Conservation (phyloP, 192 early-diverging fungal species). For the Coemansia erecta region DNA sequence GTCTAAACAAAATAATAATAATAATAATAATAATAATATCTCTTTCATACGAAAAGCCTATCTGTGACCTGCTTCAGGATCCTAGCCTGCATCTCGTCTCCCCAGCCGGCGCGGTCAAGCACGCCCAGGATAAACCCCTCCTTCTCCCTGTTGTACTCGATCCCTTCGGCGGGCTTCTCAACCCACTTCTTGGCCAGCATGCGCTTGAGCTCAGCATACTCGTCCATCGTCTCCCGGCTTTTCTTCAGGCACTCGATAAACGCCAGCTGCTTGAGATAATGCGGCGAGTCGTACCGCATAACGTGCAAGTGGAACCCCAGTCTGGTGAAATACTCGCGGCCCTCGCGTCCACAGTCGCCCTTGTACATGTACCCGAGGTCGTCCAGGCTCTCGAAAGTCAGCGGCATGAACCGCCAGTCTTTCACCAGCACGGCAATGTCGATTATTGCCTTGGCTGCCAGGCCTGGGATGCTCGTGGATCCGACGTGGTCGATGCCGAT, state of each 20-base stretch:
- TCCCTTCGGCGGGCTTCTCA: not conserved
- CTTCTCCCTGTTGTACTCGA: slow-evolving; percentile 13
- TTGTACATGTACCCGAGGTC: slow-evolving; percentile 4
- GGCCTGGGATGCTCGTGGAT: slow-evolving; percentile 31
- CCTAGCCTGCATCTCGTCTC: not conserved
- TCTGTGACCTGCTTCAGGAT: slow-evolving; percentile 1
- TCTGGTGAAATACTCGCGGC: slow-evolving; percentile 18
- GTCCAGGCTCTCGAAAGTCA: slow-evolving; percentile 7
- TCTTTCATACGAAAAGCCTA: not conserved
- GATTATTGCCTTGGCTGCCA: slow-evolving; percentile 28
- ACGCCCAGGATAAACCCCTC: slow-evolving; percentile 20
- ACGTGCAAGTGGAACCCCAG: slow-evolving; percentile 14
- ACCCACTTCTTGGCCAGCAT: slow-evolving; percentile 14
- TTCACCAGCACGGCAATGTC: slow-evolving; percentile 19
- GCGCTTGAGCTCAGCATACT: slow-evolving; percentile 19
- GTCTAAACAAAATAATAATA: too few relatives aligned
- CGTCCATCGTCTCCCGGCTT: not conserved
- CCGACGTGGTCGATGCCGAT: slow-evolving; percentile 20
- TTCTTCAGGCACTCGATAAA: slow-evolving; percentile 14
- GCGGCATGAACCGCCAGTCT: slow-evolving; percentile 3
- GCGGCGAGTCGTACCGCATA: slow-evolving; percentile 4
- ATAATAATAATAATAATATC: too few relatives aligned
- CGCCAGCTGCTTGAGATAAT: slow-evolving; percentile 9
- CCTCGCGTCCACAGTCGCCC: slow-evolving; percentile 8
- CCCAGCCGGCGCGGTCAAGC: slow-evolving; percentile 12